Base-by-base conservation (phyloP, 2,329 filamentous ascomycete genomes). In the Achaetomium macrosporum region DNA sequence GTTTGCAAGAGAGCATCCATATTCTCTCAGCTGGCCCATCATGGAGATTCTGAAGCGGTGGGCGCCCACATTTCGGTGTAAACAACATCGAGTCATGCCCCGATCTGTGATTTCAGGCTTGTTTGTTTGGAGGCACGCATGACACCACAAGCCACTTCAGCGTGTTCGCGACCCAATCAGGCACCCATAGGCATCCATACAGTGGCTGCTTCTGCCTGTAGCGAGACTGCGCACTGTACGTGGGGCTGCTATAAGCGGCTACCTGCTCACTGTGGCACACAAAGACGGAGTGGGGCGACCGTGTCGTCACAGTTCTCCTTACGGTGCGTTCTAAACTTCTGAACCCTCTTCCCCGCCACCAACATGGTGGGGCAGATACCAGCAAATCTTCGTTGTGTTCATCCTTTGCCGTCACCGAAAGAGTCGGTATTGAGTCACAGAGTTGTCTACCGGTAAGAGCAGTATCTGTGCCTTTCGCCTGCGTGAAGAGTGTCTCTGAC, bases 1-100 rank as follows among this genome's bases (percentile, higher is more conserved):
- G 71, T 69, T 46, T 74, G 64, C 53, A 83, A 69, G 57, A 83
- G 75, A 50, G 76, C 76, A 67, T 95, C 90, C 90, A 95, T 95
- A 54, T 63, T 76, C 44, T 53, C 29, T 56, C 42, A 48, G 30
- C 11, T 11, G n/a, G 36, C 51, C 57, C 58, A 61, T 61, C 46
- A 36, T 57, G 33, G n/a, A 35, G 41, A 25, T 11, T 37, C 5
- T 35, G 25, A 16, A 8, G 12, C 43, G 33, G 9, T 1, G 17
- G 20, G 25, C 25, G 25, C 25, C 25, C 25, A 25, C 25, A 25
- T 25, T 10, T 12, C 17, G 39, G 12, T 42, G 39, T 42, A 11
- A 15, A 42, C 17, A 42, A 35, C 33, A 25, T 25, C 25, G 25
- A n/a, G n/a, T n/a, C n/a, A 25, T 25, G 25, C 25, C 25, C 33